These are phyloP conservation scores for Solanum chacoense DNA, from an alignment of 305 asterid species.

Conservation along the genomic window DNA sequence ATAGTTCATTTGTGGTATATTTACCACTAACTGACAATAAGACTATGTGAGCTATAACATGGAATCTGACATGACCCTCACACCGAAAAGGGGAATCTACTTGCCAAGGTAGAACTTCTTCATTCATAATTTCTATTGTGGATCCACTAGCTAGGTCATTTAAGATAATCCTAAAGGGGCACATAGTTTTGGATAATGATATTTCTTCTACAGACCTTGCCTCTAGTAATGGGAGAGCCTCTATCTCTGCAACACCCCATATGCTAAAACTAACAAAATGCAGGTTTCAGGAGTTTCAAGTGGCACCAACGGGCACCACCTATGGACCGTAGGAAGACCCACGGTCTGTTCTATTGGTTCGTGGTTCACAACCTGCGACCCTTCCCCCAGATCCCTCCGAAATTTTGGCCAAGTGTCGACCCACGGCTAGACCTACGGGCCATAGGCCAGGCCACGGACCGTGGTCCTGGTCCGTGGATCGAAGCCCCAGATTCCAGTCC, in stretches of 20 bases:
- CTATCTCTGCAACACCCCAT: background rate
- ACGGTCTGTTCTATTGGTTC: accelerated
- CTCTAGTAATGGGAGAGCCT: background rate
- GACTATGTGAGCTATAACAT: background rate
- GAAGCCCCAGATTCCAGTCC: no score
- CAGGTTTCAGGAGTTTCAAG: no score
- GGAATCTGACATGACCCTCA: background rate
- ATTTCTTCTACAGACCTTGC: background rate
- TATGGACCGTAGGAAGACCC: no score
- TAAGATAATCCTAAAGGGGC: background rate
- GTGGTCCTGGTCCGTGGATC: no score
- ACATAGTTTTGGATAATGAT: background rate
- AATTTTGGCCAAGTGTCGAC: no score
- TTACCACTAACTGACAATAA: background rate
- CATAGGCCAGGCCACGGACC: no score
- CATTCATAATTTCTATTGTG: background rate
- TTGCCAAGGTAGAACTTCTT: background rate
- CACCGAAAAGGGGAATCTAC: background rate
- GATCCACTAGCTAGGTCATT: background rate
- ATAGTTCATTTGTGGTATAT: background rate
- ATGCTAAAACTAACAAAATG: no score
- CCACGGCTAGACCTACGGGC: no score
- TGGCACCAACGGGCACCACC: no score
- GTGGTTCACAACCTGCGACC: no score
- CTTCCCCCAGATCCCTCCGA: no score